Evolutionary conservation across 805 yeast genomes (phyloP).

Genomic region (Candida railenensis): DNA sequence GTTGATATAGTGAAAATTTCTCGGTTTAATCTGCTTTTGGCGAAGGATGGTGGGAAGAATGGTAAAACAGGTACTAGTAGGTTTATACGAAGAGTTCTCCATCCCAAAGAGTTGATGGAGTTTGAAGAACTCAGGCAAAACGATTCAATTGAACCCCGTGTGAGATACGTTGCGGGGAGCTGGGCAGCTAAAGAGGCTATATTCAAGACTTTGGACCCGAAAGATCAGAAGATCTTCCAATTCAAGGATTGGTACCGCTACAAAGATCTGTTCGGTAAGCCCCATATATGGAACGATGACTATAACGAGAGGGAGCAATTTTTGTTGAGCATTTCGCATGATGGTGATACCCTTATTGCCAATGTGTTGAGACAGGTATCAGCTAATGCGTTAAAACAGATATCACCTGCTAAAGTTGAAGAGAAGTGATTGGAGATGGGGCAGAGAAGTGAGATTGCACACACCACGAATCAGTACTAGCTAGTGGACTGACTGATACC

Average conservation of each 20-base stretch:
- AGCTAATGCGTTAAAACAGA: too few species aligned
- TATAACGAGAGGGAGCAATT: slow-evolving; percentile 45
- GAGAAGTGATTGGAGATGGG: too few species aligned
- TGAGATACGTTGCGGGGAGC: slow-evolving; percentile 46
- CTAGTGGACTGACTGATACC: too few species aligned
- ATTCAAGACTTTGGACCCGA: slow-evolving; percentile 53
- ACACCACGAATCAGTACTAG: too few species aligned
- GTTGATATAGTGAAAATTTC: slow-evolving; percentile 50
- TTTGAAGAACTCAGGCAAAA: slow-evolving; percentile 18
- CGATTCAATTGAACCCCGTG: slow-evolving; percentile 21
- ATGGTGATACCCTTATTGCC: slow-evolving; percentile 57
- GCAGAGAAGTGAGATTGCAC: too few species aligned
- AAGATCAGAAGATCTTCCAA: slow-evolving; percentile 50
- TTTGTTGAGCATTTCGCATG: slow-evolving; percentile 61
- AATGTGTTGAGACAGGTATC: slow-evolving; percentile 47
- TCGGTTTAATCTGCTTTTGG: slow-evolving; percentile 46
- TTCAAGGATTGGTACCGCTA: slow-evolving; percentile 62
- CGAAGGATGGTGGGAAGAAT: slow-evolving; percentile 19
- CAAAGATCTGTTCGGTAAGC: slow-evolving; percentile 42
- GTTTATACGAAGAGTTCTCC: slow-evolving; percentile 49
- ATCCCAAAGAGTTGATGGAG: slow-evolving; percentile 43
- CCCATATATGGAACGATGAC: slow-evolving; percentile 33
- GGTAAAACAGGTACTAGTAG: slow-evolving; percentile 30
- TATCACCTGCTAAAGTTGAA: too few species aligned
- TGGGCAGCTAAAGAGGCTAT: slow-evolving; percentile 82